These are phyloP conservation scores for Candida hungchunana DNA, from an alignment of 805 yeast genomes.

Conservation along the genomic window DNA sequence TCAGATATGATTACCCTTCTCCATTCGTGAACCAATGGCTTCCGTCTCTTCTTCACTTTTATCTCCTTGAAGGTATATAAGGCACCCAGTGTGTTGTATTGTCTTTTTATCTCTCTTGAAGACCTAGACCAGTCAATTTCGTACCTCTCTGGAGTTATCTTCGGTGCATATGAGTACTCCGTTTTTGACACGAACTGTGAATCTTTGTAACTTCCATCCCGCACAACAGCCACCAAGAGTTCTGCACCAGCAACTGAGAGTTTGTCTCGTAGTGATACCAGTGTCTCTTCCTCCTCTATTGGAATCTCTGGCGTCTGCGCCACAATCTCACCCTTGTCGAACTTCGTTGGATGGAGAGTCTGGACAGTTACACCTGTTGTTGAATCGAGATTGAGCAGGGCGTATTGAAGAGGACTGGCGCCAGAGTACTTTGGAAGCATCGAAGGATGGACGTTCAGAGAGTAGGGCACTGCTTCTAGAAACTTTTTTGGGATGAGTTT, in stretches of 20 bases:
- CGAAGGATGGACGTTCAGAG: constrained; percentile 92
- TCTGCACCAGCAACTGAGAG: constrained; percentile 62
- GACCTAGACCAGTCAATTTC: constrained; percentile 45
- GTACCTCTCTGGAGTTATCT: constrained; percentile 40
- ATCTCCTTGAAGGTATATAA: constrained; percentile 43
- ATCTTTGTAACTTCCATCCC: constrained; percentile 25
- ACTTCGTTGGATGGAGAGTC: constrained; percentile 80
- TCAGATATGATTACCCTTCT: constrained; percentile 49
- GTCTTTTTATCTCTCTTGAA: constrained; percentile 37
- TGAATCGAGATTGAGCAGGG: constrained; percentile 59
- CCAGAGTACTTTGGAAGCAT: constrained; percentile 80
- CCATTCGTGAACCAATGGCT: constrained; percentile 24
- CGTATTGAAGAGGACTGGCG: constrained; percentile 82
- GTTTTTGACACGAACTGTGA: constrained; percentile 24
- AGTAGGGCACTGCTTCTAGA: constrained; percentile 44
- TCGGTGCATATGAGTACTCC: constrained; percentile 52
- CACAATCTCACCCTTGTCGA: constrained; percentile 75
- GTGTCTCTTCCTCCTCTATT: constrained; percentile 42
- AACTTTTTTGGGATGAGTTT: constrained; percentile 65
- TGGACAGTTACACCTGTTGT: constrained; percentile 85
- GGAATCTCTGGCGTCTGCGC: constrained; percentile 46
- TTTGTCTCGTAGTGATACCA: constrained; percentile 39
- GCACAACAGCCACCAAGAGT: constrained; percentile 44
- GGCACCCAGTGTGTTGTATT: constrained; percentile 52
- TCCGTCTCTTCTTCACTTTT: constrained; percentile 31